A percentile compares a stretch with the other conserved stretches of the same genome.
Conservation (phyloP, 768 basidiomycete species). For the Termitomyces sp. region DNA sequence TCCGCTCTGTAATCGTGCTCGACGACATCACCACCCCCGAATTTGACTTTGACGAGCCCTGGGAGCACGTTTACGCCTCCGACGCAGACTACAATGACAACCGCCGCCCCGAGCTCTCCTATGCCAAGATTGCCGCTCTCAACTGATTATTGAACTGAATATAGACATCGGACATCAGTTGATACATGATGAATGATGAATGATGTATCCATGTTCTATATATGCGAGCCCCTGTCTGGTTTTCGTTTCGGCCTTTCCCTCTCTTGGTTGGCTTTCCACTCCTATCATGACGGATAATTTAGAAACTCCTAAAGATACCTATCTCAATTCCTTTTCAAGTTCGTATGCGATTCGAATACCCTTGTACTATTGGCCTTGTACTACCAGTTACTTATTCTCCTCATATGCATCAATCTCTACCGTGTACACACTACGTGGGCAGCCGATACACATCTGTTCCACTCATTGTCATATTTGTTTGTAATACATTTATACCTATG, state of each 20-base stretch:
- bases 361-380: neutral
- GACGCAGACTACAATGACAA: constrained; percentile 28
- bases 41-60: constrained; percentile 45
- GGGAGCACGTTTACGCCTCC: constrained; percentile 46
- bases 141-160: neutral
- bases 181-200: neutral
- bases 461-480: neutral
- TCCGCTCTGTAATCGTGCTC: constrained; percentile 51
- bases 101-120: constrained; percentile 26
- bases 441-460: neutral
- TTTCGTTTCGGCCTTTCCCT: neutral
- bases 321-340: neutral
- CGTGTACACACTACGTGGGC: neutral
- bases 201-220: neutral
- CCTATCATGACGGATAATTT: neutral
- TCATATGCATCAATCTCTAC: neutral
- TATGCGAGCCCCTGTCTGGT: neutral
- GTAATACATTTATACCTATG: neutral
- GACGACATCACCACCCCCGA: constrained; percentile 40
- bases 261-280: neutral
- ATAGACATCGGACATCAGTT: neutral
- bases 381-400: neutral
- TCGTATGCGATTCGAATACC: neutral
- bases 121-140: constrained; percentile 31
- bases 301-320: neutral